Percentiles rank a stretch among this genome's conserved stretches.
phyloP scores from a whole-genome alignment of 371 early-diverging fungal species.

The Haplosporangium sp. region DNA sequence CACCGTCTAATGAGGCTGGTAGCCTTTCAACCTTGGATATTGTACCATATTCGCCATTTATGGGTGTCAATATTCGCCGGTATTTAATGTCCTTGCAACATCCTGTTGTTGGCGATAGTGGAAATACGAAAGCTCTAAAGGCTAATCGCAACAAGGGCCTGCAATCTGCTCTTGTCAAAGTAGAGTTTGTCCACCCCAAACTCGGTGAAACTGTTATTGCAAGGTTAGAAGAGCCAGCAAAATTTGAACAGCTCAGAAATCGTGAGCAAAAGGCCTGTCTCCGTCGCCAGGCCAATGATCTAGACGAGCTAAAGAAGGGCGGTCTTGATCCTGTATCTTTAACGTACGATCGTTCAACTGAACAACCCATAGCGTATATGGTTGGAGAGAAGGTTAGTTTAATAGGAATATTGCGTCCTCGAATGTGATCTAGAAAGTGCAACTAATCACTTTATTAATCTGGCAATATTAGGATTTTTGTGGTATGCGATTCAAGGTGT shows the following conservation, averaged over 20 bases:
- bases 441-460: not conserved
- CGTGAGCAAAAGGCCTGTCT: conserved; percentile 72
- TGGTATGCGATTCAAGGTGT: conserved; percentile 67
- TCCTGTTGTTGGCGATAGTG: conserved; percentile 76
- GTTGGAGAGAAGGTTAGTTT: conserved; percentile 61
- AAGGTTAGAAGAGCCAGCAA: conserved; percentile 57
- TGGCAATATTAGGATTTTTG: conserved; percentile 62
- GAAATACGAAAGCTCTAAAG: conserved; percentile 64
- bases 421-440: not conserved
- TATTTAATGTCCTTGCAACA: conserved; percentile 55
- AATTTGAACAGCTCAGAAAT: conserved; percentile 63
- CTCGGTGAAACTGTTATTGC: conserved; percentile 27
- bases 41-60: conserved; percentile 52
- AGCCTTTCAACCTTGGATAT: conserved; percentile 60
- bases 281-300: conserved; percentile 60
- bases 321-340: conserved; percentile 36
- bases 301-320: conserved; percentile 61
- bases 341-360: conserved; percentile 54
- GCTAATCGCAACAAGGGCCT: conserved; percentile 76
- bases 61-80: conserved; percentile 58
- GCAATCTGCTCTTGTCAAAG: conserved; percentile 60
- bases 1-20: conserved; percentile 63
- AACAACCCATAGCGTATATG: conserved; percentile 69
- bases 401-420: not conserved
- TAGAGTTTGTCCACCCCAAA: conserved; percentile 63